Conservation (phyloP, 2,329 filamentous ascomycete genomes). For the Arthroderma sp. region DNA sequence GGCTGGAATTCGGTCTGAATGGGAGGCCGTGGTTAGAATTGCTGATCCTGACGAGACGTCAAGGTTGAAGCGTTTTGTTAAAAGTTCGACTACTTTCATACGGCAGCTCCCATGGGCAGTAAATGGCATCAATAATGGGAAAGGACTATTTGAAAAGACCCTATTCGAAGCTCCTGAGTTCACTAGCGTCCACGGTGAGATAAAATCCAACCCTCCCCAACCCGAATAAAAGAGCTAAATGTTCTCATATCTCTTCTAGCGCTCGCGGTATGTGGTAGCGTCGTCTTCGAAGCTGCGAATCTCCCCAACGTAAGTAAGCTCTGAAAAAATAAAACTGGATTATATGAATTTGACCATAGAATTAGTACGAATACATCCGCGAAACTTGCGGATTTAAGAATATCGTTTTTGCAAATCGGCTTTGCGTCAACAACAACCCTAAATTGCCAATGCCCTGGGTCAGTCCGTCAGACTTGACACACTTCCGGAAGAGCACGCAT, state of each 20-base stretch:
- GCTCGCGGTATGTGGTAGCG: constrained; percentile 33
- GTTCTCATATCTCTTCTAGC: constrained; percentile 16
- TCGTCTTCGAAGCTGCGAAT: constrained; percentile 33
- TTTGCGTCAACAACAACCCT: neutral
- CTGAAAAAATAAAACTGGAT: neutral
- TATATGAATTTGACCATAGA: neutral
- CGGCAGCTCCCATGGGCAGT: constrained; percentile 19
- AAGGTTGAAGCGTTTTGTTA: constrained; percentile 12
- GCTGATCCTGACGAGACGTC: constrained; percentile 13
- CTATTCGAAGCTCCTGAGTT: constrained; percentile 15
- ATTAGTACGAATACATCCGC: neutral
- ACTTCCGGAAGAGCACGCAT: neutral
- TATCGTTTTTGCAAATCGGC: neutral
- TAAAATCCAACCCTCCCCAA: too few relatives aligned
- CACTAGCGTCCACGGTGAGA: constrained; percentile 9
- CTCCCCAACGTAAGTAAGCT: constrained; percentile 36
- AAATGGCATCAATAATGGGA: constrained; percentile 21
- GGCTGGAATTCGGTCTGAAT: constrained; percentile 41
- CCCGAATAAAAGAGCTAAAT: neutral
- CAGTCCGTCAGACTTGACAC: neutral
- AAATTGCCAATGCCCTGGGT: neutral
- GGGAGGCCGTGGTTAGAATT: constrained; percentile 35
- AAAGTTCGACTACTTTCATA: constrained; percentile 16
- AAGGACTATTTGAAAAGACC: constrained; percentile 19
- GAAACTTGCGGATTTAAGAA: neutral